Conservation (phyloP, 2,329 filamentous ascomycete species). For the Pseudocercospora ulei region DNA sequence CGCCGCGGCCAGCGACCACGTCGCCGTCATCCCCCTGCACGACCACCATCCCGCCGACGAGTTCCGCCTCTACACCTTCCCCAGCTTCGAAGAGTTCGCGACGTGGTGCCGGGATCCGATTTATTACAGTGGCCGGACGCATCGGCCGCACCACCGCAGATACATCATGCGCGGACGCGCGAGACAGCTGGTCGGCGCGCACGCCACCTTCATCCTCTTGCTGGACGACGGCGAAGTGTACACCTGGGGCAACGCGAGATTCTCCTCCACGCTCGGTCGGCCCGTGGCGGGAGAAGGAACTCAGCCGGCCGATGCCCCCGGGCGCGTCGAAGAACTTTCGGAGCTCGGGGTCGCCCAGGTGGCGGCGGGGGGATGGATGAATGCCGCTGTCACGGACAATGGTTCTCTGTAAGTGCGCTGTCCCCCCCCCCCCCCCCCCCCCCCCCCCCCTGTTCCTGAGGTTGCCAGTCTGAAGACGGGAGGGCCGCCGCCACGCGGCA, state of each 20-base stretch:
- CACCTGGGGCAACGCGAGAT: slow-evolving; percentile 51
- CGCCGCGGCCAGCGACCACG: no score
- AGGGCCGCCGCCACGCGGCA: no score
- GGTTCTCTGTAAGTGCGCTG: slow-evolving; percentile 57
- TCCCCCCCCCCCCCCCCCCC: no score
- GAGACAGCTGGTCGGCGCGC: slow-evolving; percentile 33
- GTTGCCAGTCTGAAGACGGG: no score
- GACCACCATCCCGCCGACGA: no score
- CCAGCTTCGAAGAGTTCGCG: no score
- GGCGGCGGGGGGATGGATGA: slow-evolving; percentile 46
- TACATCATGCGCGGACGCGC: slow-evolving; percentile 28
- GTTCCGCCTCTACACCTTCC: no score
- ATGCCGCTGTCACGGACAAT: slow-evolving; percentile 50
- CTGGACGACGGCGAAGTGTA: slow-evolving; percentile 35
- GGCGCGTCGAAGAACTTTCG: slow-evolving; percentile 43
- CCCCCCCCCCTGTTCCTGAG: no score
- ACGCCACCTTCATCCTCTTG: slow-evolving; percentile 36
- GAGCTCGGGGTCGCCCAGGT: slow-evolving; percentile 48
- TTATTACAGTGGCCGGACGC: no score
- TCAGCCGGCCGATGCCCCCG: slow-evolving; percentile 42
- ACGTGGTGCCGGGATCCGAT: no score
- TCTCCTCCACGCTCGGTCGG: slow-evolving; percentile 51
- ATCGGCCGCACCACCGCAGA: no score
- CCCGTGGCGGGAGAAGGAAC: slow-evolving; percentile 34
- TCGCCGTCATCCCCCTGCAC: no score